phyloP scores from a whole-genome alignment of 192 early-diverging fungal genomes.

The Coemansia nantahalensis region DNA sequence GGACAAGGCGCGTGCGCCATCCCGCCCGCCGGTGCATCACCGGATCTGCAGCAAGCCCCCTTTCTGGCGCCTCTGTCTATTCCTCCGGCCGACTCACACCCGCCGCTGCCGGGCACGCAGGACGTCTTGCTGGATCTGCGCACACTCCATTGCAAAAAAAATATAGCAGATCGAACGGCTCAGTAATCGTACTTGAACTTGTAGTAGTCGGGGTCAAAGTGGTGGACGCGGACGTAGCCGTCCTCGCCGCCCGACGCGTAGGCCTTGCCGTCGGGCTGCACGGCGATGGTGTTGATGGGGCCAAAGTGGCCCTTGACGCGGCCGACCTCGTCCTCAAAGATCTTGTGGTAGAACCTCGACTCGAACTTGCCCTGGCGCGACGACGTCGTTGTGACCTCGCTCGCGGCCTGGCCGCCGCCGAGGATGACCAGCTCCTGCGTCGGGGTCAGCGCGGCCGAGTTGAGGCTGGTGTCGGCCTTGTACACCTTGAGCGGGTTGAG shows the following conservation, averaged over 20 bases:
- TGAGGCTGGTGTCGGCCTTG: slow-evolving; percentile 83
- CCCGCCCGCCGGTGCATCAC: no score
- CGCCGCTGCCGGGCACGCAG: no score
- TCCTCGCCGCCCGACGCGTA: slow-evolving; percentile 98
- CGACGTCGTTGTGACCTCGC: slow-evolving; percentile 91
- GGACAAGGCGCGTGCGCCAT: no score
- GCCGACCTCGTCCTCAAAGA: slow-evolving; percentile 95
- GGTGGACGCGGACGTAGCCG: slow-evolving; percentile 95
- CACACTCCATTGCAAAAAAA: no score
- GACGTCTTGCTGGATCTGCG: no score
- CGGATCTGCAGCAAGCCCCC: no score
- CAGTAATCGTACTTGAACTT: slow-evolving; percentile 74
- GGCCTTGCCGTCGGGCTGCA: slow-evolving; percentile 91
- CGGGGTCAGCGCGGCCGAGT: slow-evolving; percentile 90
- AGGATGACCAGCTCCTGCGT: slow-evolving; percentile 80
- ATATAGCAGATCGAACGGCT: no score
- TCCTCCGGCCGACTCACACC: no score
- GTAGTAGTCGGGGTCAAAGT: slow-evolving; percentile 95
- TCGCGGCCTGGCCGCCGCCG: slow-evolving; percentile 99
- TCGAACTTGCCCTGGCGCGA: slow-evolving; percentile 96
- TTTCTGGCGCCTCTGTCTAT: no score
- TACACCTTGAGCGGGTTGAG: slow-evolving; percentile 83
- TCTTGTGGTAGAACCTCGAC: slow-evolving; percentile 94
- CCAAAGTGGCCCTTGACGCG: slow-evolving; percentile 98
- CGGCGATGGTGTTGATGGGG: slow-evolving; percentile 98